Evolutionary conservation across 2,329 filamentous ascomycete genomes (phyloP), one percentile per base, ranked within the genome.

Genomic region (Fusarium sp.): DNA sequence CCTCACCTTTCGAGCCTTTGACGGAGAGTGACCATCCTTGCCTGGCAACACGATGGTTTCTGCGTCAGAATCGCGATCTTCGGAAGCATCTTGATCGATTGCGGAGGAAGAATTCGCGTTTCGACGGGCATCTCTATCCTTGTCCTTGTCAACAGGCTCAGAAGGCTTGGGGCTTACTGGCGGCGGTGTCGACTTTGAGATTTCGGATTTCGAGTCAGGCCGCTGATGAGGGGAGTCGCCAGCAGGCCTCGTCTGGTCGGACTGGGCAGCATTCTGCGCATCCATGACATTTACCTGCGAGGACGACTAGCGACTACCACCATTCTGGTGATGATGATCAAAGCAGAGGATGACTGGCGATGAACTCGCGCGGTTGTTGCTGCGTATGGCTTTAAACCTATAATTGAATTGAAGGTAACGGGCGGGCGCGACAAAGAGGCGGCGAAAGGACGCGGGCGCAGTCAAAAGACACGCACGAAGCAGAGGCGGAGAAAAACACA

Each of bases 41-140:
- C 87, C 88, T 12, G 88, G 85, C 34, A 91, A 78, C 36, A 92
- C 89, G 65, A 92, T 90, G 15, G 90, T 92, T 79, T 92, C 90
- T 49, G 90, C 89, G 74, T 92, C 90, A 2, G 90, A 92, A 72
- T 90, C 88, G 74, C 85, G 88, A 62, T 89, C 89, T 60, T 81
- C 80, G 23, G 76, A 77, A 56, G 73, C 77, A 57, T 85, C 82
- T 52, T 78, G 75, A 20, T 79, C 74, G 52, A 69, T 28, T 28
- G 61, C 71, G 20, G 66, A 56, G 16, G 68, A 68, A 26, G 68
- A 44, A 31, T 81, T 80, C 61, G 76, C 80, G 56, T 74, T 75
- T 12, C 78, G 70, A n/a, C 74, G 72, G 30, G 76, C 57, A 31
- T 74, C 74, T 65, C 63, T 76, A 38, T 68, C 54, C 36, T 61